These are phyloP conservation scores for Arabidopsis hybrid DNA, from an alignment of 441 rosid genomes.

Conservation along the genomic window DNA sequence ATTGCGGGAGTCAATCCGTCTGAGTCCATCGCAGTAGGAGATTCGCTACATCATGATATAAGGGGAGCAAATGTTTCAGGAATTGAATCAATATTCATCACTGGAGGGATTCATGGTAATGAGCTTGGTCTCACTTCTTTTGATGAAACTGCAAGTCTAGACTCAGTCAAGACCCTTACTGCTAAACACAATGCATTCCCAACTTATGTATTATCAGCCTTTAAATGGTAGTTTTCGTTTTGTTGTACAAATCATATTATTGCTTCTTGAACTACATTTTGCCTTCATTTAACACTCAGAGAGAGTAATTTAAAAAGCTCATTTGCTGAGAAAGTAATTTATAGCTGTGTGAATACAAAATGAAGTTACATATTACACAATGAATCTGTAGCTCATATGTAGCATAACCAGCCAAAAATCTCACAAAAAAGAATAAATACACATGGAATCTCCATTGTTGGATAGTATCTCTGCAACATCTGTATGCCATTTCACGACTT, in stretches of 20 bases:
- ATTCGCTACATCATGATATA: slow-evolving; percentile 90
- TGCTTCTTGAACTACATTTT: slow-evolving; percentile 18
- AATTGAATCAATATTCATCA: slow-evolving; percentile 70
- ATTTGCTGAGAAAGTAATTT: not conserved
- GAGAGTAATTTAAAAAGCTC: not conserved
- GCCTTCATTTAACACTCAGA: not conserved
- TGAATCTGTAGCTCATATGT: slow-evolving; percentile 32
- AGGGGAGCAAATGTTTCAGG: slow-evolving; percentile 89
- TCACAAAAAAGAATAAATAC: slow-evolving; percentile 34
- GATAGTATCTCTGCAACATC: slow-evolving; percentile 17
- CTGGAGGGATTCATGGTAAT: slow-evolving; percentile 79
- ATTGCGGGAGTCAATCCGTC: slow-evolving; percentile 64
- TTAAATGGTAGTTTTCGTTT: slow-evolving; percentile 63
- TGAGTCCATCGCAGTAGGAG: slow-evolving; percentile 82
- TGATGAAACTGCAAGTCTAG: slow-evolving; percentile 66
- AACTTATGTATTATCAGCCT: slow-evolving; percentile 76
- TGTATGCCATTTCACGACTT: slow-evolving; percentile 54
- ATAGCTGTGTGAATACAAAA: slow-evolving; percentile 23
- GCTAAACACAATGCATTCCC: slow-evolving; percentile 72
- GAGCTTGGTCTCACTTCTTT: slow-evolving; percentile 75
- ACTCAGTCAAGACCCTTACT: slow-evolving; percentile 63
- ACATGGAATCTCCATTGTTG: slow-evolving; percentile 22
- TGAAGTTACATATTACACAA: slow-evolving; percentile 37
- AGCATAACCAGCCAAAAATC: slow-evolving; percentile 25
- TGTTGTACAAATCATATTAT: slow-evolving; percentile 11